Conservation (phyloP, 257 asterid species). For the Striga asiatica region DNA sequence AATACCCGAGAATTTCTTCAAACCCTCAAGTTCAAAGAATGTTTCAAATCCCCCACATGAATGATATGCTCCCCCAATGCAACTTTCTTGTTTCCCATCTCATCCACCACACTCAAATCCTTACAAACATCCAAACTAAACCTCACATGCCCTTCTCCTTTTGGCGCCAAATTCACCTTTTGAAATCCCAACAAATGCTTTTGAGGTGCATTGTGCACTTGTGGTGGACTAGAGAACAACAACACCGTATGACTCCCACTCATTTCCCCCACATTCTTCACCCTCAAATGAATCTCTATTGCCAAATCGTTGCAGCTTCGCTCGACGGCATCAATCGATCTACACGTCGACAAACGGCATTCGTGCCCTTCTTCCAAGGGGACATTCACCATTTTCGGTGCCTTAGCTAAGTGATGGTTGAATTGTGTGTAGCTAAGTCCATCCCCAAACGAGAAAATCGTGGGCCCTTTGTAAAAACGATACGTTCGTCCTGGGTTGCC, state of each 20-base stretch:
- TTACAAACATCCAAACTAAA: slow-evolving; percentile 54
- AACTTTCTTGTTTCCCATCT: slow-evolving; percentile 38
- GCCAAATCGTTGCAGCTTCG: slow-evolving; percentile 22
- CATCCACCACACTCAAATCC: slow-evolving; percentile 59
- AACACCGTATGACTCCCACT: slow-evolving; percentile 44
- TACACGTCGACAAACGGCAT: slow-evolving; percentile 31
- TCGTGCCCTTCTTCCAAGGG: slow-evolving; percentile 33
- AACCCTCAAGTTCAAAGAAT: slow-evolving; percentile 29
- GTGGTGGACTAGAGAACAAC: slow-evolving; percentile 40
- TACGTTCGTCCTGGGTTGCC: slow-evolving; percentile 75
- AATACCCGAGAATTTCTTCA: slow-evolving; percentile 10
- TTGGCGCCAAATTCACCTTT: slow-evolving; percentile 32
- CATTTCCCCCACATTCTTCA: slow-evolving; percentile 38
- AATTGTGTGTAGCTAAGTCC: slow-evolving; percentile 54
- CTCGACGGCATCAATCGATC: slow-evolving; percentile 29
- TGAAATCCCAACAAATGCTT: slow-evolving; percentile 45
- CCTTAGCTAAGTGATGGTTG: slow-evolving; percentile 23
- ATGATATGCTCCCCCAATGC: slow-evolving; percentile 51
- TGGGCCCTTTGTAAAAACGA: slow-evolving; percentile 67
- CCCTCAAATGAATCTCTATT: slow-evolving; percentile 26
- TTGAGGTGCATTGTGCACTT: slow-evolving; percentile 43
- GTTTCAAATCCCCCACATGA: slow-evolving; percentile 49
- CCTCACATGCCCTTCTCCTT: slow-evolving; percentile 30
- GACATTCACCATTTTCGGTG: slow-evolving; percentile 24
- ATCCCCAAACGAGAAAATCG: slow-evolving; percentile 52